Conservation (phyloP, 805 yeast genomes). For the Ogataea siamensis region DNA sequence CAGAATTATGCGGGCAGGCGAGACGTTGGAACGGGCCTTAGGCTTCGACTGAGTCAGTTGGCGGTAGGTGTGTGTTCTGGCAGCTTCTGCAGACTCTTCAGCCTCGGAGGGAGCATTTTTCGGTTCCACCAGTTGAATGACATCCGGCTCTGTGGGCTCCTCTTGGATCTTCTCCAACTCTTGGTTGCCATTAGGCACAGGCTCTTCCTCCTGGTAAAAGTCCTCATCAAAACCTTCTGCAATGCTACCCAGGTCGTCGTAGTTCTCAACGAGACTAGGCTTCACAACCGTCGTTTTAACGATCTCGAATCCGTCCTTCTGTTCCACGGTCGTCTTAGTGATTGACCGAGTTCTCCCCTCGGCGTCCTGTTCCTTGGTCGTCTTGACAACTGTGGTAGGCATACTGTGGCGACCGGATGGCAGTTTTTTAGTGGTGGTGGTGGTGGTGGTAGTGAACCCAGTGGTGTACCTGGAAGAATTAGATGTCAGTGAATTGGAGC, state of each 20-base stretch:
- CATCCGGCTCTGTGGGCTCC: conserved; percentile 17
- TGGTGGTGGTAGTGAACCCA: conserved; percentile 32
- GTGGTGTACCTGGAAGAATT: conserved; percentile 24
- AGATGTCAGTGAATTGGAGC: conserved; percentile 28
- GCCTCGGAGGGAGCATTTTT: not conserved
- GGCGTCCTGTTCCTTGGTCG: conserved; percentile 49
- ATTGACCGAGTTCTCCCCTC: conserved; percentile 55
- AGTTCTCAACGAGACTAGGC: conserved; percentile 25
- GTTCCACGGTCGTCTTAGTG: conserved; percentile 51
- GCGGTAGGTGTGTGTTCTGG: conserved; percentile 17
- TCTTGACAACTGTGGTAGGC: conserved; percentile 41
- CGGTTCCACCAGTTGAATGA: conserved; percentile 3
- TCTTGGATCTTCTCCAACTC: conserved; percentile 27
- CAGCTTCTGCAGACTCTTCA: conserved; percentile 3
- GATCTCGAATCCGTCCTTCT: conserved; percentile 47
- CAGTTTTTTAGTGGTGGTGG: conserved; percentile 29
- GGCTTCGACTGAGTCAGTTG: conserved; percentile 17
- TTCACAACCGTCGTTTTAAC: conserved; percentile 45
- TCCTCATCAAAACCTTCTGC: conserved; percentile 24
- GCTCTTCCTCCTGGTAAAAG: conserved; percentile 17
- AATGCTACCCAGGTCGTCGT: conserved; percentile 24
- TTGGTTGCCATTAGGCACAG: conserved; percentile 1
- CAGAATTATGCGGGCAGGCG: conserved; percentile 26
- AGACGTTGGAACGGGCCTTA: conserved; percentile 3
- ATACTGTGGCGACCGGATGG: conserved; percentile 16